Conservation (phyloP, 495 filamentous ascomycete genomes). For the Aspergillus diversus region DNA sequence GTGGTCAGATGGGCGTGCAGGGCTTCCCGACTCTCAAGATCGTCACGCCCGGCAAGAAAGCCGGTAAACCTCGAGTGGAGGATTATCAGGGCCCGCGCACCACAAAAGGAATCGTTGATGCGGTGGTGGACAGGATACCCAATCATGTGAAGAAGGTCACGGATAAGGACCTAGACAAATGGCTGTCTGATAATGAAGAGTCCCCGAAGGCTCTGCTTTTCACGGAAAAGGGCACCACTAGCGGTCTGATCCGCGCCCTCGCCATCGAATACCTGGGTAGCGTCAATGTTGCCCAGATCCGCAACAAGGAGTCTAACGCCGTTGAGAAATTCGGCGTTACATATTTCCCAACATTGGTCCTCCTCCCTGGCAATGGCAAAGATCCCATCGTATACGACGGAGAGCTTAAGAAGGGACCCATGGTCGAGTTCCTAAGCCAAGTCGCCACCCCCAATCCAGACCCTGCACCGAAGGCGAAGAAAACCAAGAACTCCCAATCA, state of each 20-base stretch:
- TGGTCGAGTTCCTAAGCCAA: slow-evolving; percentile 83
- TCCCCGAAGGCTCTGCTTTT: slow-evolving; percentile 88
- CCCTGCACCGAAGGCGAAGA: slow-evolving; percentile 54
- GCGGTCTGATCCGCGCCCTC: slow-evolving; percentile 77
- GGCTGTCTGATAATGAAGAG: slow-evolving; percentile 72
- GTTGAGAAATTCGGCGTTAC: slow-evolving; percentile 74
- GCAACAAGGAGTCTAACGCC: slow-evolving; percentile 76
- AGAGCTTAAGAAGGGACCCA: slow-evolving; percentile 80
- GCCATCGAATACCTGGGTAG: slow-evolving; percentile 90
- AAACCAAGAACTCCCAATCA: slow-evolving; percentile 49
- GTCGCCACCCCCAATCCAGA: slow-evolving; percentile 75
- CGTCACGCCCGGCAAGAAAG: slow-evolving; percentile 79
- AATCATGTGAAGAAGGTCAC: slow-evolving; percentile 85
- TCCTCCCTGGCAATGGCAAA: slow-evolving; percentile 73
- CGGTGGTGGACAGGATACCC: slow-evolving; percentile 83
- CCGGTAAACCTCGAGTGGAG: slow-evolving; percentile 81
- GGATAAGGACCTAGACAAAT: slow-evolving; percentile 77
- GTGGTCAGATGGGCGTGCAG: slow-evolving; percentile 84
- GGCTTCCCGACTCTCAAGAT: slow-evolving; percentile 98
- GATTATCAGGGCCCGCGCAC: slow-evolving; percentile 87
- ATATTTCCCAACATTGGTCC: slow-evolving; percentile 78
- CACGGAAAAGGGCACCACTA: slow-evolving; percentile 89
- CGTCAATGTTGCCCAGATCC: slow-evolving; percentile 81
- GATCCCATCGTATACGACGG: slow-evolving; percentile 77
- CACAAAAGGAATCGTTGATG: slow-evolving; percentile 84